Evolutionary conservation across 345 rosid species (phyloP).

Genomic region (Bruguiera parviflora): DNA sequence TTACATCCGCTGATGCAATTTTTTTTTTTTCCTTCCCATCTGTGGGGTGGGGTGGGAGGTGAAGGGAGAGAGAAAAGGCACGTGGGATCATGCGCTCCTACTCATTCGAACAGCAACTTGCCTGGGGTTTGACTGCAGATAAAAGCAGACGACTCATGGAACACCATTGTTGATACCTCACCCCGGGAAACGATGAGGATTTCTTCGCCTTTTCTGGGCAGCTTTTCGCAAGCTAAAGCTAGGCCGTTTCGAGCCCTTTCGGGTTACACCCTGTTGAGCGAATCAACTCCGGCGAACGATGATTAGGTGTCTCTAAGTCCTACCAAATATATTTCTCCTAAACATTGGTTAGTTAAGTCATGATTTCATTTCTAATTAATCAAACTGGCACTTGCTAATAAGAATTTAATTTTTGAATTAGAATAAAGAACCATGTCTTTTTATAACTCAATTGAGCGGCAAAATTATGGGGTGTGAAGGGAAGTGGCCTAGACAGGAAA

Average conservation of each 20-base stretch:
- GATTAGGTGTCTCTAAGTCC: not conserved
- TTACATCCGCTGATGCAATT: no score
- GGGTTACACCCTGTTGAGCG: not conserved
- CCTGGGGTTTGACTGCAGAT: slow-evolving; percentile 5
- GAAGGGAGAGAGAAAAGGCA: not conserved
- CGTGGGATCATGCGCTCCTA: slow-evolving; percentile 11
- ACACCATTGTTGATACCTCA: not conserved
- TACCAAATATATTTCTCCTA: not conserved
- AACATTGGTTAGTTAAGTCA: no score
- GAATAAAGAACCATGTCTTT: no score
- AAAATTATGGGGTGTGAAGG: no score
- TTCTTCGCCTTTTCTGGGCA: not conserved
- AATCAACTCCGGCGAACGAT: not conserved
- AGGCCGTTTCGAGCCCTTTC: not conserved
- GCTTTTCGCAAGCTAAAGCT: not conserved
- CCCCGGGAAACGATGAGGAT: not conserved
- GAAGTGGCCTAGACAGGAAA: no score
- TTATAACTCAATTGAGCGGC: no score
- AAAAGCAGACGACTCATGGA: not conserved
- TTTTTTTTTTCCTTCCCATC: no score
- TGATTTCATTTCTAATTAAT: no score
- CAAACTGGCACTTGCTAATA: no score
- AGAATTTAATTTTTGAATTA: no score
- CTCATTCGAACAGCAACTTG: slow-evolving; percentile 1
- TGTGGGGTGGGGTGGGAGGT: no score